Evolutionary conservation across 164 flowering plant species (phyloP), one percentile per base, ranked within the genome.

Genomic region (Stephania yunnanensis): DNA sequence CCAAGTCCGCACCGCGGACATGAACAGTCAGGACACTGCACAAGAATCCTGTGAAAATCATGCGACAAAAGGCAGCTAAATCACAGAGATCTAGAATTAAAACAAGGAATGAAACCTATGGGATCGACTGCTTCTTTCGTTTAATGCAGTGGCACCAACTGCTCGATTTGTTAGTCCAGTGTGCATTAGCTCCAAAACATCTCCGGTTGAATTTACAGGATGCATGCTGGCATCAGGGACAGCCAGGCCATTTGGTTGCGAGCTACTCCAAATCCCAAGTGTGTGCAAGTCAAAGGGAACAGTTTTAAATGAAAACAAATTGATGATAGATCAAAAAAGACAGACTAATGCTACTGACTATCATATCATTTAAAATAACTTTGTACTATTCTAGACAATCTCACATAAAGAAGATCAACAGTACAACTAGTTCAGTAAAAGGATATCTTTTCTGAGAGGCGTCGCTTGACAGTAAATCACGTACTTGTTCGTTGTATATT

Each of bases 221-320:
- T 88, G 91, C 94, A 92, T 87, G 77, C 92, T 90, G 68, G 99
- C 99, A 86, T 94, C 98, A 70, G 99, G 99, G 30, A 96, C 98
- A 77, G 95, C 91, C 78, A 94, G 79, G 42, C 99, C 98, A 86
- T 85, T 85, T 30, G 92, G 85, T 84, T 89, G 97, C 61, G 87
- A 67, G 52, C 86, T 81, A 25, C 87, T 78, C 82, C 83, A 77
- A 83, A 96, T 86, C 93, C 94, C 95, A 73, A 96, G 92, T 80
- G 97, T 94, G 87, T 83, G 91, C 81, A 85, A 84, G 82, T 96
- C 76, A 92, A 89, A 86, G 97, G 76, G 83, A 80, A 80, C 83
- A 79, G 5, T 42, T 52, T 8, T 20, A 6, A 61, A 61, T 7
- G 22, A 61, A 25, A 61, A 61, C 17, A 61, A 61, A 25, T 20